phyloP scores from a whole-genome alignment of 495 filamentous ascomycete species.

The Penicillium dipodomyicola region DNA sequence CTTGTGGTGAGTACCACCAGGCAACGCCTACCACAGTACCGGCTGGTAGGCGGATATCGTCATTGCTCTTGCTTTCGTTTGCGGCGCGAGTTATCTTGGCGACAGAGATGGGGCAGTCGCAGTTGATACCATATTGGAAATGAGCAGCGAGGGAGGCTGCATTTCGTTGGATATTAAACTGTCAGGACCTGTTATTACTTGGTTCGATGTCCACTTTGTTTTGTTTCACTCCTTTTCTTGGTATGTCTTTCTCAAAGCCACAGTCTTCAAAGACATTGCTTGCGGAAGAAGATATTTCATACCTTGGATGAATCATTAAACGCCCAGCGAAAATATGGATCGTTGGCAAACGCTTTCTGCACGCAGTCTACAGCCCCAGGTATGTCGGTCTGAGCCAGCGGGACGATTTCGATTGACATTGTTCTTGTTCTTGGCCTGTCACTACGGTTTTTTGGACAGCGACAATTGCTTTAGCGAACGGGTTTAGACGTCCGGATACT shows the following conservation, averaged over 20 bases:
- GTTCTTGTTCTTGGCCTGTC: slow-evolving; percentile 14
- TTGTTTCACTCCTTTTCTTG: background rate
- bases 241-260: background rate
- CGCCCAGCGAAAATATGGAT: slow-evolving; percentile 64
- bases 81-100: slow-evolving; percentile 44
- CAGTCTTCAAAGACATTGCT: background rate
- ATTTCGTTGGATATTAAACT: slow-evolving; percentile 58
- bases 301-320: slow-evolving; percentile 55
- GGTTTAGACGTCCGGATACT: slow-evolving; percentile 25
- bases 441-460: slow-evolving; percentile 22
- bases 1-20: slow-evolving; percentile 60
- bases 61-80: slow-evolving; percentile 17
- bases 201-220: background rate
- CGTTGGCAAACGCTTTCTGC: slow-evolving; percentile 60
- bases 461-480: slow-evolving; percentile 18
- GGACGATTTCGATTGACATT: slow-evolving; percentile 58
- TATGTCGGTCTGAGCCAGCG: slow-evolving; percentile 57
- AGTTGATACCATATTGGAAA: slow-evolving; percentile 58
- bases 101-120: slow-evolving; percentile 60
- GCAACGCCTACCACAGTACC: slow-evolving; percentile 56
- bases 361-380: slow-evolving; percentile 57
- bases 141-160: slow-evolving; percentile 61
- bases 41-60: slow-evolving; percentile 16
- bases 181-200: slow-evolving; percentile 11
- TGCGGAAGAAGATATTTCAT: slow-evolving; percentile 17